Evolutionary conservation across 2,329 filamentous ascomycete genomes (phyloP).

Genomic region (Sclerotinia sclerotiorum): DNA sequence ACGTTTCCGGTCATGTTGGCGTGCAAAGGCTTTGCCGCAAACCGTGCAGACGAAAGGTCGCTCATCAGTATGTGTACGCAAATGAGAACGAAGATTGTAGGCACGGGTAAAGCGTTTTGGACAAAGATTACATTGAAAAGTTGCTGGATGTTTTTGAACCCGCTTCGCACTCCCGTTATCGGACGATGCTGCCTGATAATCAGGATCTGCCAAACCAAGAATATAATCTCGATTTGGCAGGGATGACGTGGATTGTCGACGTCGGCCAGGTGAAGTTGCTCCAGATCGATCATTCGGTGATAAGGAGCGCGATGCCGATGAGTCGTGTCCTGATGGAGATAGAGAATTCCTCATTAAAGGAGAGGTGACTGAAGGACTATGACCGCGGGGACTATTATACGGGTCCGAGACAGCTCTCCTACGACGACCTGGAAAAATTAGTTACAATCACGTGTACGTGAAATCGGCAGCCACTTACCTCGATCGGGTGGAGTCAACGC

Average conservation of each 20-base stretch:
- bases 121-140: slow-evolving; percentile 90
- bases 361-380: slow-evolving; percentile 52
- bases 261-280: slow-evolving; percentile 47
- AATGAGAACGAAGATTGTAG: slow-evolving; percentile 92
- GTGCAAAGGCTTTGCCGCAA: slow-evolving; percentile 94
- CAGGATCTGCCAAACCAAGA: slow-evolving; percentile 85
- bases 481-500: slow-evolving; percentile 79
- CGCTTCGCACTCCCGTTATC: slow-evolving; percentile 67
- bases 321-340: slow-evolving; percentile 45
- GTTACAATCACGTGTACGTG: slow-evolving; percentile 19
- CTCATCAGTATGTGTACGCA: slow-evolving; percentile 96
- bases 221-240: slow-evolving; percentile 69
- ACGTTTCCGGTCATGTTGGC: slow-evolving; percentile 94
- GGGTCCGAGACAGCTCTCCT: slow-evolving; percentile 42
- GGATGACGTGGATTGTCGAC: slow-evolving; percentile 63
- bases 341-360: slow-evolving; percentile 53
- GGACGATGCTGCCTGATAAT: slow-evolving; percentile 66
- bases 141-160: slow-evolving; percentile 96
- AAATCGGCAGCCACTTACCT: slow-evolving; percentile 47
- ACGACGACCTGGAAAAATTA: slow-evolving; percentile 39
- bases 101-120: slow-evolving; percentile 95
- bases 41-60: slow-evolving; percentile 96
- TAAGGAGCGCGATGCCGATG: slow-evolving; percentile 51
- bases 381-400: slow-evolving; percentile 48
- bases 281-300: slow-evolving; percentile 59